Evolutionary conservation across 1,284 basidiomycete species (phyloP), one percentile per base, ranked within the genome.

Genomic region (Cryptococcus jaspeensis): DNA sequence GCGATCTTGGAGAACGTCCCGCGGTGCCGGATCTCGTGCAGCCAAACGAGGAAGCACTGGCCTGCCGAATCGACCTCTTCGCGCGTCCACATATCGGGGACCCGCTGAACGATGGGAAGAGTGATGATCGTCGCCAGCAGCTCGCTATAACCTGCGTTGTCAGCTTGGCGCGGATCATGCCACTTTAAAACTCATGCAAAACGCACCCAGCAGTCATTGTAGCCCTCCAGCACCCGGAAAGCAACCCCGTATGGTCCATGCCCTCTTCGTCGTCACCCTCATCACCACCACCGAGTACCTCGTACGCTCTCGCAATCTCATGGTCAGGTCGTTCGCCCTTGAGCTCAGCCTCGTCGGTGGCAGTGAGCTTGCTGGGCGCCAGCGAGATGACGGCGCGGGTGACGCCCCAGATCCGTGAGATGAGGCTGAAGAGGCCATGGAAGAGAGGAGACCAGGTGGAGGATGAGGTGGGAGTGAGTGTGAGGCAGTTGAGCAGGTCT

Each of bases 161-260:
- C 28, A 32, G 28, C 28, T 0, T 9, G 7, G n/a, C 22, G n/a
- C 20, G 56, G 12, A 53, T 22, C n/a, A 20, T 40, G 9, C 35
- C 11, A 15, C 13, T 15, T 46, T 16, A 8, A 22, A 9, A 12
- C n/a, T 23, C 6, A 12, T 18, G 42, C 15, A 15, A n/a, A 18
- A 60, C 72, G 62, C 50, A 76, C 76, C 67, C 69, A 5, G 75
- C 74, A 49, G 74, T 71, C 43, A 69, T 73, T 15, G 71, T 74
- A 4, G 75, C 77, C 35, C 77, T 62, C 75, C 75, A 78, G 43
- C 73, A 74, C 15, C 72, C 75, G 0, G 71, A 75, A 12, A 78
- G 53, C 6, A 78, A 57, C 7, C 64, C 68, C 3, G 70, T 71
- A 59, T 73, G 70, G 50, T 69, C 70, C 44, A 64, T 59, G 3